Conservation (phyloP, 139 green algal genomes). For the Pleodorina starrii region DNA sequence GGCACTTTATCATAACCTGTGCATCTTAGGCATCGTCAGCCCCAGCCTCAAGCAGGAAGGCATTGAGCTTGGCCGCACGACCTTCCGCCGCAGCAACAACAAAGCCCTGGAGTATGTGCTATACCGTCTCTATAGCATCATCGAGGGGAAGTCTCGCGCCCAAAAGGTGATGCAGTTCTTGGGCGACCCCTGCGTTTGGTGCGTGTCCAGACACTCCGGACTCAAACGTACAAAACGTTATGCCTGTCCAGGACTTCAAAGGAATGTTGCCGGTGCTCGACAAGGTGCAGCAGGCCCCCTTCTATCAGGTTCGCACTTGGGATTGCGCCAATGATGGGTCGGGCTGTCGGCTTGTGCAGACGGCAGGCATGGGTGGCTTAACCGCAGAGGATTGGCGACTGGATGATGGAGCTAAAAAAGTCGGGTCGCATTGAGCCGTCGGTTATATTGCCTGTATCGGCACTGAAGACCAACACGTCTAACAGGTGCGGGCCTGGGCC, state of each 20-base stretch:
- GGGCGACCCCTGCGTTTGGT: neutral
- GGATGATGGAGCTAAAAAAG: constrained; percentile 56
- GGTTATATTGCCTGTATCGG: constrained; percentile 32
- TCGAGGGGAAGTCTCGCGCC: constrained; percentile 46
- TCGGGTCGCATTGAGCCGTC: constrained; percentile 48
- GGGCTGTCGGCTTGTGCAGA: neutral
- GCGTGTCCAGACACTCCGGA: too few species aligned
- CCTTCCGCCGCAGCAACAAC: constrained; percentile 63
- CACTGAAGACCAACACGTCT: constrained; percentile 41
- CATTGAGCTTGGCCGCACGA: constrained; percentile 47
- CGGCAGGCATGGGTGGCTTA: neutral
- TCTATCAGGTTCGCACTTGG: constrained; percentile 59
- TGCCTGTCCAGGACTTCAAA: constrained; percentile 65
- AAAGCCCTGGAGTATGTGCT: constrained; percentile 65
- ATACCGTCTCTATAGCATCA: constrained; percentile 42
- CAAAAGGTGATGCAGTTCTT: constrained; percentile 40
- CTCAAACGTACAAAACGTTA: neutral
- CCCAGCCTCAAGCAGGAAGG: constrained; percentile 26
- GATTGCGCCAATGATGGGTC: neutral
- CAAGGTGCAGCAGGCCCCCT: constrained; percentile 63
- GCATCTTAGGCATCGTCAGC: constrained; percentile 49
- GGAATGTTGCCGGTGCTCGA: constrained; percentile 59
- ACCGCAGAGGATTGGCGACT: constrained; percentile 57
- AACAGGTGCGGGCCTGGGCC: neutral
- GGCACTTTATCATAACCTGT: constrained; percentile 53